Evolutionary conservation across 352 stramenopile species (phyloP).

Genomic region (Globisporangium alternatum): DNA sequence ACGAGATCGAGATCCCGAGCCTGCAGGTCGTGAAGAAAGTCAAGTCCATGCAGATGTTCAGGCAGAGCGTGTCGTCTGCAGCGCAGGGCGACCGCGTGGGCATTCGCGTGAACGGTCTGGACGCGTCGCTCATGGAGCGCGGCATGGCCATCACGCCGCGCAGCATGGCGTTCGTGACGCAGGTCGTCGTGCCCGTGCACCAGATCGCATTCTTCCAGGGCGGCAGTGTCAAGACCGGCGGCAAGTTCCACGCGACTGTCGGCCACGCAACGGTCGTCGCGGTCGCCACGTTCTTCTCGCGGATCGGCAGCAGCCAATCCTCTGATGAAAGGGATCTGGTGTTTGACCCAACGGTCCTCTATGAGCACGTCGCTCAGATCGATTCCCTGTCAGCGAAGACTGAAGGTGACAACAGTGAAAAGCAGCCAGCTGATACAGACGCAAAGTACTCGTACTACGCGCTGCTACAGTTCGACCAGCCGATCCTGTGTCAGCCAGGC

Average conservation of each 20-base stretch:
- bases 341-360: constrained; percentile 42
- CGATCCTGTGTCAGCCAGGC: constrained; percentile 49
- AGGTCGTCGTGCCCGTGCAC: constrained; percentile 52
- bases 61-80: constrained; percentile 72
- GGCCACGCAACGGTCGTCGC: constrained; percentile 76
- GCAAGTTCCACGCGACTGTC: constrained; percentile 73
- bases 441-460: constrained; percentile 21
- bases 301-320: constrained; percentile 12
- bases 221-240: constrained; percentile 47
- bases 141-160: constrained; percentile 52
- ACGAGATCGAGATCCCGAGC: constrained; percentile 93
- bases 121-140: constrained; percentile 60
- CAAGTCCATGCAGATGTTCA: constrained; percentile 99
- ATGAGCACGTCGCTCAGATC: constrained; percentile 45
- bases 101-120: constrained; percentile 88
- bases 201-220: constrained; percentile 58
- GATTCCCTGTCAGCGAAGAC: constrained; percentile 14
- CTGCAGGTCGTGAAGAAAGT: constrained; percentile 89
- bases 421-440: neutral
- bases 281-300: constrained; percentile 56
- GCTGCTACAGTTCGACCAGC: constrained; percentile 68
- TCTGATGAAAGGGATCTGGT: neutral
- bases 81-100: constrained; percentile 95
- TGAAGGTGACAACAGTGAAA: neutral
- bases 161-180: constrained; percentile 44